Evolutionary conservation across 139 green algal genomes (phyloP), one percentile per base, ranked within the genome.

Genomic region (Mesostigma viride): DNA sequence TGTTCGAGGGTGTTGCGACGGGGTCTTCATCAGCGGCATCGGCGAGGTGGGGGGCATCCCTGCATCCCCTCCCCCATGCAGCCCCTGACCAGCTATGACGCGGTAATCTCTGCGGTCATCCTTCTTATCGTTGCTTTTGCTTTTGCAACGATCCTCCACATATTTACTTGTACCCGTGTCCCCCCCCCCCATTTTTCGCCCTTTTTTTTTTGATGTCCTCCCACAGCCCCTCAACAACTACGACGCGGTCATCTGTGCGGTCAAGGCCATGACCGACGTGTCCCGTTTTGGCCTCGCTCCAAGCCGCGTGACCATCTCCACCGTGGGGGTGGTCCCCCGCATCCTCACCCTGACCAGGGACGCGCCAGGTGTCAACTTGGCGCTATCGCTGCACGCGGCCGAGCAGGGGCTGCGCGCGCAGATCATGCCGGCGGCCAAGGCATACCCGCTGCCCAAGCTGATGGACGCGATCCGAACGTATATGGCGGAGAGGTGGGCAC

Each of bases 201-300:
- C n/a, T n/a, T n/a, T n/a, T n/a, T n/a, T n/a, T n/a, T n/a, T n/a
- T n/a, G n/a, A n/a, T n/a, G n/a, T n/a, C n/a, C n/a, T n/a, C n/a
- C n/a, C n/a, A n/a, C 91, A 98, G 81, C 92, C 92, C 0, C 74
- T 98, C 45, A 92, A 94, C 81, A 98, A 98, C 79, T 97, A 96
- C 71, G 73, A 81, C 1, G 76, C 85, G 0, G 91, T 98, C 1
- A 61, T 70, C 20, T 58, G 65, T 0, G 89, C 92, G 0, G 80
- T 94, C 2, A 1, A 45, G 1, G 57, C 83, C 60, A 90, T 98
- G 79, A 88, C 75, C 0, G 79, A 92, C 74, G 17, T 61, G 14
- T 63, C 62, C 3, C 20, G 63, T 35, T 98, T 96, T 76, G 81
- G 71, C 2, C 75, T 98, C 28, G 69, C 77, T 1, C 82, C 82